Conservation (phyloP, 805 yeast genomes). For the Zygosaccharomyces lentus region DNA sequence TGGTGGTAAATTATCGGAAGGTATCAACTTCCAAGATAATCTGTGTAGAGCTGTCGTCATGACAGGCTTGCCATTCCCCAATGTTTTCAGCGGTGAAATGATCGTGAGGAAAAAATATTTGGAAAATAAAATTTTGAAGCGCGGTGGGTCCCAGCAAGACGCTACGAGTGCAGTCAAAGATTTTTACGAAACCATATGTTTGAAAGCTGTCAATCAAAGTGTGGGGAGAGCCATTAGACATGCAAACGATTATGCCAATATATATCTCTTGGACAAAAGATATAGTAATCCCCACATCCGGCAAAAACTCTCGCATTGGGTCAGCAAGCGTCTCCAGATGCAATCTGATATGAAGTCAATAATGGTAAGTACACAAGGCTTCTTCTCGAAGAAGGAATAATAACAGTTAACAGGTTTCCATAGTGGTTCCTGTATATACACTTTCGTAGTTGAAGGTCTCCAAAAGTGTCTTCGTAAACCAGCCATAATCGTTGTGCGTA, state of each 20-base stretch:
- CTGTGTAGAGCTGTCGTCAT: constrained; percentile 83
- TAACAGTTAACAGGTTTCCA: constrained; percentile 10
- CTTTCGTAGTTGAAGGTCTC: constrained; percentile 26
- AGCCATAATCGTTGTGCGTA: constrained; percentile 30
- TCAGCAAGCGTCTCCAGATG: constrained; percentile 41
- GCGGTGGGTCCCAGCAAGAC: constrained; percentile 44
- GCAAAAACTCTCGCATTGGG: constrained; percentile 70
- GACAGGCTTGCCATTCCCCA: constrained; percentile 89
- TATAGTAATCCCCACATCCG: constrained; percentile 46
- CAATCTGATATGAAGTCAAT: constrained; percentile 18
- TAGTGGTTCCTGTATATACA: constrained; percentile 28
- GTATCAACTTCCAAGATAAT: constrained; percentile 83
- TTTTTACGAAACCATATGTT: constrained; percentile 78
- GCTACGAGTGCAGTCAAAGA: constrained; percentile 49
- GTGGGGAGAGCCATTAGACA: constrained; percentile 91
- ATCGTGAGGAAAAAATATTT: constrained; percentile 65
- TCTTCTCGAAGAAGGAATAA: constrained; percentile 15
- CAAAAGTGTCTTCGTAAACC: constrained; percentile 33
- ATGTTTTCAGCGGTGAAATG: constrained; percentile 74
- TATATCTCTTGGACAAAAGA: constrained; percentile 66
- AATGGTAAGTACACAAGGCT: constrained; percentile 21
- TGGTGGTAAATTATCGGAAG: constrained; percentile 91
- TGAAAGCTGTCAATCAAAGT: constrained; percentile 89
- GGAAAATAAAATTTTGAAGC: constrained; percentile 44
- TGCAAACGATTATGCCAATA: constrained; percentile 70